Evolutionary conservation across 805 yeast species (phyloP).

Genomic region (Saccharomycopsis javanensis): DNA sequence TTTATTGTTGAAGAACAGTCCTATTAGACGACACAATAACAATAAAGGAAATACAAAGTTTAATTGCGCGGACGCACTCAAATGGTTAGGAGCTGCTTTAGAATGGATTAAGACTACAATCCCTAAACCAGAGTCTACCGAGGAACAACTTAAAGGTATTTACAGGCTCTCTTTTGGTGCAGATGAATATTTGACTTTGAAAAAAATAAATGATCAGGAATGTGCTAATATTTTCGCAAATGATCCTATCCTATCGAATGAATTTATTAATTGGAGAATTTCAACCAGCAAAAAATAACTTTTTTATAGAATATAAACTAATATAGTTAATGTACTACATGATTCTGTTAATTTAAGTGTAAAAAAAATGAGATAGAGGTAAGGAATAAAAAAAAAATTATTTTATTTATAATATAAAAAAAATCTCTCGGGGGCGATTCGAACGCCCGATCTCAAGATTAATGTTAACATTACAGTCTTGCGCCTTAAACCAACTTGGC

Average conservation of each 20-base stretch:
- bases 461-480: slow-evolving; percentile 47
- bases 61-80: slow-evolving; percentile 68
- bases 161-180: slow-evolving; percentile 52
- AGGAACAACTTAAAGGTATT: slow-evolving; percentile 27
- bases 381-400: too few relatives aligned
- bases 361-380: too few relatives aligned
- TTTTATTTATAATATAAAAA: neutral
- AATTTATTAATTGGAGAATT: slow-evolving; percentile 46
- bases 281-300: slow-evolving; percentile 6
- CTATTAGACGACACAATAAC: slow-evolving; percentile 27
- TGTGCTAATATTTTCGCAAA: slow-evolving; percentile 30
- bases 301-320: slow-evolving; percentile 4
- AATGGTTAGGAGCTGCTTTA: slow-evolving; percentile 77
- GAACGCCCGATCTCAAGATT: slow-evolving; percentile 73
- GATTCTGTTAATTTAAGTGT: too few relatives aligned
- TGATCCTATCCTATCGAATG: slow-evolving; percentile 36
- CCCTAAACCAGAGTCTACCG: slow-evolving; percentile 38
- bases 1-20: slow-evolving; percentile 44
- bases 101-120: slow-evolving; percentile 61
- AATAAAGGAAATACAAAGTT: slow-evolving; percentile 36
- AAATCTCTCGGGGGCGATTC: slow-evolving; percentile 9
- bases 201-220: slow-evolving; percentile 33
- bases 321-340: too few relatives aligned
- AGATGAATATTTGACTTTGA: slow-evolving; percentile 36
- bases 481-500: slow-evolving; percentile 73